Conservation (phyloP, 2,329 filamentous ascomycete genomes). For the Chrysosporium keratinophilum region DNA sequence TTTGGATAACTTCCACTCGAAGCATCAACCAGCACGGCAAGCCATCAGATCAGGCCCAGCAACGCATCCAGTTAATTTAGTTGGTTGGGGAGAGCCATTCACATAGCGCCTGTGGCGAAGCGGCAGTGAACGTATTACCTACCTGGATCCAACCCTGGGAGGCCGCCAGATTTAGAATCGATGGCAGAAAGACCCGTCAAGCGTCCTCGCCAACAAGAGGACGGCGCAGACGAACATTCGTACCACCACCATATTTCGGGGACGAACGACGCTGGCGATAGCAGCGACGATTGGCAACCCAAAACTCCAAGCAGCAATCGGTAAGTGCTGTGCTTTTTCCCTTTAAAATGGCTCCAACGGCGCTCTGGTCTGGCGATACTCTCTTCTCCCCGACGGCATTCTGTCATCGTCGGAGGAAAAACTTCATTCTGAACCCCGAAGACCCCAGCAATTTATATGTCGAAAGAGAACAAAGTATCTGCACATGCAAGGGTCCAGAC, state of each 20-base stretch:
- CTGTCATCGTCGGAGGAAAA: background rate
- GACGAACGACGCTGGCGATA: slow-evolving; percentile 14
- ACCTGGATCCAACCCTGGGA: slow-evolving; percentile 2
- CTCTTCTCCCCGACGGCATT: background rate
- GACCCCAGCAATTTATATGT: slow-evolving; percentile 5
- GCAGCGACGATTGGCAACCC: slow-evolving; percentile 19
- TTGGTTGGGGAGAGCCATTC: background rate
- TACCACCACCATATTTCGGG: slow-evolving; percentile 16
- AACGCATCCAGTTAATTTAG: slow-evolving; percentile 4
- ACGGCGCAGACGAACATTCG: slow-evolving; percentile 12
- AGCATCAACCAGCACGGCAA: background rate
- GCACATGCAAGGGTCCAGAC: slow-evolving; percentile 11
- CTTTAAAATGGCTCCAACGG: slow-evolving; percentile 7
- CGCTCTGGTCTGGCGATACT: background rate
- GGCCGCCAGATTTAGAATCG: slow-evolving; percentile 11
- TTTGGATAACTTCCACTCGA: background rate
- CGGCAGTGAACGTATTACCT: background rate
- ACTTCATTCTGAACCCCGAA: background rate
- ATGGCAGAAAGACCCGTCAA: slow-evolving; percentile 16
- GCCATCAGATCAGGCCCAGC: background rate
- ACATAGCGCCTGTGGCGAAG: slow-evolving; percentile 11
- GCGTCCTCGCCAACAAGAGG: slow-evolving; percentile 16
- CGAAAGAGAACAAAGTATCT: background rate
- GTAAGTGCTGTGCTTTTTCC: slow-evolving; percentile 1
- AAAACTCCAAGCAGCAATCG: slow-evolving; percentile 12